These are phyloP conservation scores for Cutaneotrichosporon daszewskae DNA, from an alignment of 1,284 basidiomycete genomes.

Conservation along the genomic window DNA sequence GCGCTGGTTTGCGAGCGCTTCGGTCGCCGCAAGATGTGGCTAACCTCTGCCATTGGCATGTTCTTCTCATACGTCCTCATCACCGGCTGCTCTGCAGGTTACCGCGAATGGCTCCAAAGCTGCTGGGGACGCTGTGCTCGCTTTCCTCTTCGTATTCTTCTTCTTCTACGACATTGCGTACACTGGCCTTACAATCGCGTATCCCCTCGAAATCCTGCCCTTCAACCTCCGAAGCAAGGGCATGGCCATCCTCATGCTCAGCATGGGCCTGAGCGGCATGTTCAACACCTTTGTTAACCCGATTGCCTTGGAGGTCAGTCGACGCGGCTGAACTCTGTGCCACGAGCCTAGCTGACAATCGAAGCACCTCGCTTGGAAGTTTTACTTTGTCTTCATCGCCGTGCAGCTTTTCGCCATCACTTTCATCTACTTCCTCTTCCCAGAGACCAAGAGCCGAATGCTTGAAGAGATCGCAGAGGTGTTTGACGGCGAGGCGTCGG, in stretches of 20 bases:
- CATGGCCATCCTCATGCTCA: conserved; percentile 3
- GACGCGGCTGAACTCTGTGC: too few species aligned
- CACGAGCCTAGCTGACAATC: too few species aligned
- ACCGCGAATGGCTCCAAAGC: conserved; percentile 14
- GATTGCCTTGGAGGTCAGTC: conserved; percentile 19
- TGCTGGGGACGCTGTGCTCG: conserved; percentile 21
- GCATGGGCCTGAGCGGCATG: background rate
- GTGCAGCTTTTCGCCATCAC: conserved; percentile 13
- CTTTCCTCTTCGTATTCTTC: conserved; percentile 23
- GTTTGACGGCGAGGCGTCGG: conserved; percentile 14
- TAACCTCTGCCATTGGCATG: conserved; percentile 17
- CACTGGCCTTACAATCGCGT: conserved; percentile 13
- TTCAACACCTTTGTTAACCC: conserved; percentile 24
- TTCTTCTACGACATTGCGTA: conserved; percentile 11
- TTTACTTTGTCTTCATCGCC: conserved; percentile 32
- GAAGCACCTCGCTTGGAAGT: conserved; percentile 32
- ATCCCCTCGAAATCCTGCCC: conserved; percentile 23
- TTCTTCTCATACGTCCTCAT: conserved; percentile 19
- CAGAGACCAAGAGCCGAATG: conserved; percentile 26
- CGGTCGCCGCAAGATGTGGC: conserved; percentile 24
- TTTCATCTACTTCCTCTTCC: conserved; percentile 17
- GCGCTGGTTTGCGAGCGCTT: conserved; percentile 19
- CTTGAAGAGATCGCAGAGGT: conserved; percentile 24
- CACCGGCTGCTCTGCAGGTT: conserved; percentile 13
- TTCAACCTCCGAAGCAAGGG: conserved; percentile 16